Base-by-base conservation (phyloP, 2,329 filamentous ascomycete genomes). In the Microcera coccophila region DNA sequence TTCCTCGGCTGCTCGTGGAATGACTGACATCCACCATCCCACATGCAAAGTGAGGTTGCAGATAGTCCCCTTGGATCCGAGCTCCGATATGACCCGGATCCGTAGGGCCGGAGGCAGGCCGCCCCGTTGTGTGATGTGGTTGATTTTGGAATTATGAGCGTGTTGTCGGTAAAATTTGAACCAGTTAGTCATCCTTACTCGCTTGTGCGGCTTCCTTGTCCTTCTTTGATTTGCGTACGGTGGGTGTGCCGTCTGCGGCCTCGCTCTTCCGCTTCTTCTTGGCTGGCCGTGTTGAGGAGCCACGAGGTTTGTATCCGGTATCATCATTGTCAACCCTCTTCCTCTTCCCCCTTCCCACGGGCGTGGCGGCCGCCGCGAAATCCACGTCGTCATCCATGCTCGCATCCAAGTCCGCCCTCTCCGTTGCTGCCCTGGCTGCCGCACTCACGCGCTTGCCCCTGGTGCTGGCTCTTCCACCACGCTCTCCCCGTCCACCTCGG, bases 241-340 rank as follows among this genome's bases (percentile, higher is more conserved):
- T 62, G 19, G 62, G 61, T 19, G 66, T 66, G 17, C 52, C 66
- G 22, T 64, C 68, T 21, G 63, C 68, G 20, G 55, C 65, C 37
- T 76, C 74, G 53, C 76, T 79, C 70, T 78, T 80, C 4, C 76
- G 70, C 69, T 79, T 81, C 62, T 74, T 75, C 67, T 81, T 82
- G 1, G 66, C 63, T 15, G 75, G 75, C 29, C 76, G 67, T 28
- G 69, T 73, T 3, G 69, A 70, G 3, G 77, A 78, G 3, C 74
- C 74, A 50, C 80, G 79, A 3, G 79, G 78, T 44, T 78, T 70
- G 58, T 82, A 82, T 4, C 78, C 78, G 48, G 83, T 79, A 7
- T 82, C 79, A 31, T 82, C 79, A 24, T 80, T 78, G 20, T 77
- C 69, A 70, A 81, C 81, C 45, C 74, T 70, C 62, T 75, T 75